phyloP scores from a whole-genome alignment of 2,329 filamentous ascomycete species.

The Fusarium ambrosium region DNA sequence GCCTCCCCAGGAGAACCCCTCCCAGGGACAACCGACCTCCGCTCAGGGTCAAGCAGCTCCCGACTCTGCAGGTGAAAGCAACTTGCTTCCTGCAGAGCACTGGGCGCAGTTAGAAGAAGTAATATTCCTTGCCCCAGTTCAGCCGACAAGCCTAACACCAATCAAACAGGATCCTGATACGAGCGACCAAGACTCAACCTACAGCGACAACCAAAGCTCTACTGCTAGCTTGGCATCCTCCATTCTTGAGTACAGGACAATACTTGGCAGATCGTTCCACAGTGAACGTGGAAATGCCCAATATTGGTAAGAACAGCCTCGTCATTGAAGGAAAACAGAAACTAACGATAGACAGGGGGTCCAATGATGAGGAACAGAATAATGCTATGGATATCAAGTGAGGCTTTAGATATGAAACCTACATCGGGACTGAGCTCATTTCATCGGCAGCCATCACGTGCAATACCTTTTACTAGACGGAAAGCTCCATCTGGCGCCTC shows the following conservation, averaged over 20 bases:
- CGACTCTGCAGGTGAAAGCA: not conserved
- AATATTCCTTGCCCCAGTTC: fast-evolving
- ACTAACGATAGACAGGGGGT: not conserved
- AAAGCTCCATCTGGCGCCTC: not conserved
- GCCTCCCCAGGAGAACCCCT: not conserved
- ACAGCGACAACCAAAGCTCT: not conserved
- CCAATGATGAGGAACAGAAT: not conserved
- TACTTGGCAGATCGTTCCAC: not conserved
- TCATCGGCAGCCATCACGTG: not conserved
- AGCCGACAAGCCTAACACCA: not conserved
- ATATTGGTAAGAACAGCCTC: not conserved
- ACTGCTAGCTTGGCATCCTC: not conserved
- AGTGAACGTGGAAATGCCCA: not conserved
- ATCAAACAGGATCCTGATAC: not conserved
- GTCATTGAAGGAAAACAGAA: not conserved
- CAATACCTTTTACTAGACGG: not conserved
- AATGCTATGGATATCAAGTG: not conserved
- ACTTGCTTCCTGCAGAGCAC: not conserved
- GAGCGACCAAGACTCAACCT: not conserved
- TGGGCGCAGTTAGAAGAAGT: not conserved
- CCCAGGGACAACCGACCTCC: not conserved
- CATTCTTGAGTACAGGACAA: not conserved
- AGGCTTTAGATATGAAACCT: not conserved
- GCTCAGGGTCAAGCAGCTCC: not conserved
- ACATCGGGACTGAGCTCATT: not conserved